These are phyloP conservation scores for Paragyromitra xinjiangensis DNA, from an alignment of 495 filamentous ascomycete species.

Conservation along the genomic window DNA sequence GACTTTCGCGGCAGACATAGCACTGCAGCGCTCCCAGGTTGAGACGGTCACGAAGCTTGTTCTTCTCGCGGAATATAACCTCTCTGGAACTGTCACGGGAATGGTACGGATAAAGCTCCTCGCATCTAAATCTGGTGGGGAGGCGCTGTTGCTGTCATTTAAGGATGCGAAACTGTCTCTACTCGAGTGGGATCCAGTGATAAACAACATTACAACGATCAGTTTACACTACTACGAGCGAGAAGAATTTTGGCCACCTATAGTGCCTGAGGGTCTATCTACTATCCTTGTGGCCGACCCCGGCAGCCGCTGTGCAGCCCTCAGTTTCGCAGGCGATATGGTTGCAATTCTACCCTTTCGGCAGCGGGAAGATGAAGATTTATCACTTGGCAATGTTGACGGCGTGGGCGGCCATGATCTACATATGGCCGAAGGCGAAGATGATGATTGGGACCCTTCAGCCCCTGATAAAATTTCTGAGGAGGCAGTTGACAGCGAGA, in stretches of 20 bases:
- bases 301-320: conserved; percentile 86
- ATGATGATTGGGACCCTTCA: conserved; percentile 56
- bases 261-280: conserved; percentile 77
- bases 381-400: conserved; percentile 86
- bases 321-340: conserved; percentile 88
- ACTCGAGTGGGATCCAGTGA: conserved; percentile 91
- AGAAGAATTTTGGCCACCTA: conserved; percentile 70
- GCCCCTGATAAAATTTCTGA: conserved; percentile 48
- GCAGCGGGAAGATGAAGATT: conserved; percentile 82
- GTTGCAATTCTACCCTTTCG: conserved; percentile 94
- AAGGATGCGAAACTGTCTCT: conserved; percentile 91
- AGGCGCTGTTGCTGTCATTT: conserved; percentile 83
- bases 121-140: conserved; percentile 77
- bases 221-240: conserved; percentile 98
- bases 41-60: conserved; percentile 77
- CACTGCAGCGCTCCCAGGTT: conserved; percentile 66
- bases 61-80: conserved; percentile 79
- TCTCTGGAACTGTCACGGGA: conserved; percentile 84
- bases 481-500: conserved; percentile 40
- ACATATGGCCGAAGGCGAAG: conserved; percentile 51
- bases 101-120: conserved; percentile 77
- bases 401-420: conserved; percentile 60
- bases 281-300: conserved; percentile 89
- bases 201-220: conserved; percentile 78
- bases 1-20: conserved; percentile 68